A percentile compares a stretch with the other conserved stretches of the same genome.
phyloP scores from a whole-genome alignment of 2,329 filamentous ascomycete species.

The Catunica adiposa region DNA sequence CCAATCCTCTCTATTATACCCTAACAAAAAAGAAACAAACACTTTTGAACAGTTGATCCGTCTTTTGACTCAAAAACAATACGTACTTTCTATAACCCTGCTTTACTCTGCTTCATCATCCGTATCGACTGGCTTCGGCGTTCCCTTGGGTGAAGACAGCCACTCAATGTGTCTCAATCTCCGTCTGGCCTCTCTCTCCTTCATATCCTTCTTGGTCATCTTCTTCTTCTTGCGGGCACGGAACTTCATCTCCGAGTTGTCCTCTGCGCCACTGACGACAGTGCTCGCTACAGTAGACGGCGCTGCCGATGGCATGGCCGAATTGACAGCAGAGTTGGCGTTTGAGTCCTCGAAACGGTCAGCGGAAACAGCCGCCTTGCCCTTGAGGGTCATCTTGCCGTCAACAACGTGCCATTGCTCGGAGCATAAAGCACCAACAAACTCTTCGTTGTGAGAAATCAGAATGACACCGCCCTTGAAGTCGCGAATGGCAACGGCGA shows the following conservation, averaged over 20 bases:
- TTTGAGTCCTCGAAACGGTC: conserved; percentile 76
- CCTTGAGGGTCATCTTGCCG: conserved; percentile 73
- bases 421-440: conserved; percentile 84
- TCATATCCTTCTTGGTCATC: conserved; percentile 89
- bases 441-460: conserved; percentile 99
- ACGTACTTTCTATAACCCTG: background rate
- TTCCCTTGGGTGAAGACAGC: conserved; percentile 75
- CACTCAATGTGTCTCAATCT: conserved; percentile 72
- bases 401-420: conserved; percentile 94
- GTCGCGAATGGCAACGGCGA: conserved; percentile 94
- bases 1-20: too few relatives aligned
- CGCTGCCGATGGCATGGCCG: conserved; percentile 33
- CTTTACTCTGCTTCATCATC: conserved; percentile 49
- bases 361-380: conserved; percentile 52
- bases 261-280: conserved; percentile 70
- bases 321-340: conserved; percentile 43
- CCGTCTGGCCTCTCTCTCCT: conserved; percentile 78
- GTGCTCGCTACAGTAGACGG: conserved; percentile 44
- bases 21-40: background rate
- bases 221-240: conserved; percentile 89
- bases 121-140: conserved; percentile 58
- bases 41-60: background rate
- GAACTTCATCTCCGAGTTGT: conserved; percentile 71
- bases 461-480: conserved; percentile 98
- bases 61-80: background rate